These are phyloP conservation scores for Xylaria nigripes DNA, from an alignment of 495 filamentous ascomycete genomes.

Conservation along the genomic window DNA sequence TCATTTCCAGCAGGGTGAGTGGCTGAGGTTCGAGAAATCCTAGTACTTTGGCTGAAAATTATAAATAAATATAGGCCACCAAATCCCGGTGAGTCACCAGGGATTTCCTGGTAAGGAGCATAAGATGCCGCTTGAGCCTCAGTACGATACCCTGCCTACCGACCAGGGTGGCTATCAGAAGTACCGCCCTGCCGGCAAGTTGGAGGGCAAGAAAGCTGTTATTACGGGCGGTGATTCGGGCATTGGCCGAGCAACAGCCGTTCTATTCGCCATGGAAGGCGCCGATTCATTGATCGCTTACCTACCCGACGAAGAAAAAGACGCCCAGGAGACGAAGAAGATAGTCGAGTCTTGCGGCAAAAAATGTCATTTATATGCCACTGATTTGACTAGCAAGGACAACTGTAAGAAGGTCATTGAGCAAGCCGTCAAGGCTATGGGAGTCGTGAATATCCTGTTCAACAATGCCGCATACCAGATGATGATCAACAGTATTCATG, in stretches of 20 bases:
- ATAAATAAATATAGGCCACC: conserved; percentile 46
- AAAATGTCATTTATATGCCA: conserved; percentile 51
- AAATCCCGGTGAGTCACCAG: conserved; percentile 61
- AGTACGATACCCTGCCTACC: conserved; percentile 59
- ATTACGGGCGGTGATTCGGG: conserved; percentile 81
- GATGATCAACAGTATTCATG: conserved; percentile 62
- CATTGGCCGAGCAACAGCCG: conserved; percentile 70
- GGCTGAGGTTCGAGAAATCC: not conserved
- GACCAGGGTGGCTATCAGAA: conserved; percentile 61
- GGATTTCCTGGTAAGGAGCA: conserved; percentile 59
- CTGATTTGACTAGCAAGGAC: conserved; percentile 52
- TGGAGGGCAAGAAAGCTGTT: conserved; percentile 62
- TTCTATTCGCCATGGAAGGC: conserved; percentile 78
- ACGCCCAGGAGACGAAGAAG: conserved; percentile 65
- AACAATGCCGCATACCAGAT: conserved; percentile 77
- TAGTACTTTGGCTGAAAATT: not conserved
- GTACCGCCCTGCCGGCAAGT: conserved; percentile 74
- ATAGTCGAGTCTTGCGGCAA: conserved; percentile 56
- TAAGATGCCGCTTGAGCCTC: conserved; percentile 55
- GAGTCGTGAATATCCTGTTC: conserved; percentile 66
- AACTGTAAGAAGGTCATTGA: conserved; percentile 67
- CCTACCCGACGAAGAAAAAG: conserved; percentile 66
- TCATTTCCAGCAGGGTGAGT: conserved; percentile 48
- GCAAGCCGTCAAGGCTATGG: conserved; percentile 53
- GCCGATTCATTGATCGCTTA: conserved; percentile 68